Evolutionary conservation across 495 filamentous ascomycete genomes (phyloP), one percentile per base, ranked within the genome.

Genomic region (Barbatosphaeria neglecta): DNA sequence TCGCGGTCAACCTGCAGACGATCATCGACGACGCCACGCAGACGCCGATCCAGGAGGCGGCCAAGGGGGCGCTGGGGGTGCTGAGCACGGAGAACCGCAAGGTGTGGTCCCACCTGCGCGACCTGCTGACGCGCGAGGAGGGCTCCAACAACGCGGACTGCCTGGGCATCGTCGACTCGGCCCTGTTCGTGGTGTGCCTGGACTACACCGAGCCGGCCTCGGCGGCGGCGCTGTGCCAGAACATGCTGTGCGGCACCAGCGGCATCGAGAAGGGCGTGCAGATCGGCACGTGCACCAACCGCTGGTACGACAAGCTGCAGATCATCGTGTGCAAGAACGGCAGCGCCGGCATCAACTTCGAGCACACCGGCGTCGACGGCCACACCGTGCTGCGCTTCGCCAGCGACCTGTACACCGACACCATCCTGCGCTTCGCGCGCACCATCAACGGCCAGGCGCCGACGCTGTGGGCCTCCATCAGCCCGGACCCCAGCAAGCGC

Each of bases 301-400:
- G 92, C 44, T 98, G 92, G 92, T 98, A 98, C 57, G 92, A 98
- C 64, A 98, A 98, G 65, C 76, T 98, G 22, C 92, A 98, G 61
- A 97, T 98, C 50, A 98, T 98, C 45, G 92, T 98, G 33, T 97
- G 93, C 75, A 93, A 95, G 70, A 98, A 96, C 66, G 92, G 92
- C 9, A 92, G 84, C 50, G 92, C 92, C 0, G 92, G 92, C 22
- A 97, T 98, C 78, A 98, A 98, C 64, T 96, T 97, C 52, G 92
- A 98, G 61, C 92, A 98, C 61, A 98, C 92, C 0, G 93, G 93
- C 52, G 92, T 98, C 6, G 92, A 98, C 59, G 92, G 92, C 13
- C 92, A 98, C 59, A 98, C 92, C 2, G 93, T 98, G 4, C 74
- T 98, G 40, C 85, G 92, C 15, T 95, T 98, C 58, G 92, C 93